Evolutionary conservation across 2,329 filamentous ascomycete species (phyloP), one percentile per base, ranked within the genome.

Genomic region (Thielaviopsis cerberus): DNA sequence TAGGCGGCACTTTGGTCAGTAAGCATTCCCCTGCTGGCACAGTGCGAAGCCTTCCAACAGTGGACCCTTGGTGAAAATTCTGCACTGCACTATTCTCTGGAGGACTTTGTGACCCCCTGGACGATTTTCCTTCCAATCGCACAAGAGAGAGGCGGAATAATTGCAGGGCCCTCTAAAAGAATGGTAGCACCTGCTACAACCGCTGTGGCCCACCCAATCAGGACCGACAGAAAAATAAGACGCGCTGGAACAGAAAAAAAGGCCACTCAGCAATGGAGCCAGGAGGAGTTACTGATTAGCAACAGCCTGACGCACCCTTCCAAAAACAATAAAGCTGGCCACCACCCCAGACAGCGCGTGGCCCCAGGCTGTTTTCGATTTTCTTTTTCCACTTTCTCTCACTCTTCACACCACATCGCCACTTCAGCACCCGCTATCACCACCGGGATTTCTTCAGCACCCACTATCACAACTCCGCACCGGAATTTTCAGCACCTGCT

Each of bases 371-470:
- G 20, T 53, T 54, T 41, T 57, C 26, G 30, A 53, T 54, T 55
- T 54, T 55, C 50, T 55, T 30, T 30, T 58, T 60, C 34, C 58
- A 55, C 61, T 59, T 45, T 55, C 34, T 55, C 54, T 57, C 20
- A 51, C 51, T 58, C 25, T 45, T 53, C 48, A 15, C 8, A 6
- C 37, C 24, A 23, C 25, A 20, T 45, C 22, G 25, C 54, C 53
- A 50, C 52, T 57, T 57, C 62, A 62, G 64, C 62, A 61, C 63
- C 61, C 57, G 41, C 55, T 37, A 57, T 61, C 62, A 55, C 59
- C 55, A 61, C 60, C 41, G 37, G 25, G 37, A 30, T 50, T 55
- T 56, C 20, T 34, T 24, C 54, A 45, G 4, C 41, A 55, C 30
- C 59, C 53, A 41, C 57, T 54, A 58, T 57, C 58, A 30, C 53